Base-by-base conservation (phyloP, 192 early-diverging fungal species). In the Entomortierella beljakovae region DNA sequence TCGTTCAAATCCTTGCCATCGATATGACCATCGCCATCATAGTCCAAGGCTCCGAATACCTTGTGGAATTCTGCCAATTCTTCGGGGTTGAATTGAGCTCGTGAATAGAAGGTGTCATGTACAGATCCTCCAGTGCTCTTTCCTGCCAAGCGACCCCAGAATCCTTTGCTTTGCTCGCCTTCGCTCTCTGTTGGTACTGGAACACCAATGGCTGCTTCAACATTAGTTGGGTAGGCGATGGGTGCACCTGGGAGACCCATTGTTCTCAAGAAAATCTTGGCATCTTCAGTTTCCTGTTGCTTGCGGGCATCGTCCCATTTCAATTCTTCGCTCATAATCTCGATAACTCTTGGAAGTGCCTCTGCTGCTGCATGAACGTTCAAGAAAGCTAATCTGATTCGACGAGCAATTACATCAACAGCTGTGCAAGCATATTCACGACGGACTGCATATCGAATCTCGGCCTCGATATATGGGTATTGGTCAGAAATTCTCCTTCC, bases 391-490 rank as follows among this genome's bases (percentile, higher is more conserved):
- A 99, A 85, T 10, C 97, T 92, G 49, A 90, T 90, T 52, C 97
- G 94, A 34, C 97, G 92, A 10, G 90, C 96, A 64, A 99, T 83
- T 8, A 99, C 95, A 86, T 99, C 97, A 42, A 97, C 96, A 9
- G 88, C 93, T 26, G 95, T 97, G 71, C 92, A 89, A 15, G 97
- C 97, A 80, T 96, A 97, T 83, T 99, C 97, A 71, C 93, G 86
- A 57, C 91, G 90, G 50, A 93, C 93, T 42, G 96, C 94, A 83
- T 97, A 98, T 3, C 92, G 90, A 15, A 99, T 90, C 84, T 99
- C 97, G 25, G 95, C 93, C 54, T 97, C 96, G 32, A 99, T 90
- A 62, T 94, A 99, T 53, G 97, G 97, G 80, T 98, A 96, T 31
- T 89, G 87, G 31, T 88, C 87, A 28, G 90, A 87, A 32, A 99